These are phyloP conservation scores for Petunia hybrid DNA, from an alignment of 305 asterid species.

Conservation along the genomic window DNA sequence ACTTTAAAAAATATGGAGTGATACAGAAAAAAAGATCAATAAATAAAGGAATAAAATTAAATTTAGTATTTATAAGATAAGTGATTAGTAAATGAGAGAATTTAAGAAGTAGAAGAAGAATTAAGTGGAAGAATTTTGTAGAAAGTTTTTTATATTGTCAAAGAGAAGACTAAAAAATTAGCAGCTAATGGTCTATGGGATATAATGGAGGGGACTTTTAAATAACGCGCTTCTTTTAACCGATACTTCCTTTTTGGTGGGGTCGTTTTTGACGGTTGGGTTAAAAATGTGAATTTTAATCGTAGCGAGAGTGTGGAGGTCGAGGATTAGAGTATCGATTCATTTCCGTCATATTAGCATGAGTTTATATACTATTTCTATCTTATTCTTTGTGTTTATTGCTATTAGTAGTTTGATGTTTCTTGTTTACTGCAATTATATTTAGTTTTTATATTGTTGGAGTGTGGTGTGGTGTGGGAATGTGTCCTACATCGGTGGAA, in stretches of 20 bases:
- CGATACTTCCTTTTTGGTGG: slow-evolving; percentile 7
- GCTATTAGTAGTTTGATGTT: too few species aligned
- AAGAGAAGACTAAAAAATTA: not conserved
- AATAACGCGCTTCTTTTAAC: slow-evolving; percentile 30
- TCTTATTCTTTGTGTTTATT: too few species aligned
- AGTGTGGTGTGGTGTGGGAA: too few species aligned
- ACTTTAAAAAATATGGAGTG: not conserved
- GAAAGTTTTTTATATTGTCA: not conserved
- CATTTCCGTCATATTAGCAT: too few species aligned
- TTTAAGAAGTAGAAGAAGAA: not conserved
- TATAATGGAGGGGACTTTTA: not conserved
- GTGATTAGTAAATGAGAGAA: not conserved
- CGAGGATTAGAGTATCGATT: too few species aligned
- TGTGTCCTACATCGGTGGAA: too few species aligned
- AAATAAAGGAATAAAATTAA: not conserved
- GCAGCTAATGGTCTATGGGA: not conserved
- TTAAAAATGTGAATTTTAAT: not conserved
- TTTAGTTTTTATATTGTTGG: too few species aligned
- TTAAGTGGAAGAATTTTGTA: not conserved
- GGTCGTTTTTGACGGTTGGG: not conserved
- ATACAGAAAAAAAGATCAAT: not conserved
- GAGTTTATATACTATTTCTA: too few species aligned
- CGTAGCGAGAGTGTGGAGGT: too few species aligned
- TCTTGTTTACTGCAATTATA: too few species aligned
- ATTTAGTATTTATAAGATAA: not conserved